Evolutionary conservation across 345 rosid genomes (phyloP), one percentile per base, ranked within the genome.

Genomic region (Noccaea bulbosa): DNA sequence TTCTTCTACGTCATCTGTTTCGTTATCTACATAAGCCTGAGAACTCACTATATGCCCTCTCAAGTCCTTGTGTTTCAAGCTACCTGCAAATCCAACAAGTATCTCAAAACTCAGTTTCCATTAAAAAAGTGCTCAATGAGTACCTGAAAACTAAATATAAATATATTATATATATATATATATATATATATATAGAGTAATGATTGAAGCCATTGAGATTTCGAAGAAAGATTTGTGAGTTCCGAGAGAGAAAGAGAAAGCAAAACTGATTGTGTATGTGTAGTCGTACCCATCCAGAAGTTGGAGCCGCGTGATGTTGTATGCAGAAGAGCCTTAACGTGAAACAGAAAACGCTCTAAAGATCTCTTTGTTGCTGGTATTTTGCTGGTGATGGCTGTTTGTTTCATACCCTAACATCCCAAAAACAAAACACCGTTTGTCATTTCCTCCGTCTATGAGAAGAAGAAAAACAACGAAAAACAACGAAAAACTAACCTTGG

Each of bases 1-100:
- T 50, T 70, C 73, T 35, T 51, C 70, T 45, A 17, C 74, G 12
- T 75, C 69, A 59, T 55, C 50, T 15, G 57, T 11, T 54, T 72
- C 70, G 58, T 76, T 87, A 12, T 86, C 91, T 11, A 72, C 60
- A 56, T 92, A 92, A 34, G 82, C 92, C 79, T 92, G 96, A 30
- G 97, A 92, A 77, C 97, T 86, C 74, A 92, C 89, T 59, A 89
- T 84, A 75, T 87, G 89, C 52, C 97, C 97, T 1, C 78, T 80
- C 72, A 89, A 78, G 74, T 92, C 96, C 74, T 92, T 91, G 77
- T 91, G 97, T 79, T 91, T 91, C 62, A 89, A 80, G 73, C 88
- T 91, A 45, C 97, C 97, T 87, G 84, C 70, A 68, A 78, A 27
- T 27, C 4, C 30, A 27, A 27, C 4, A 2, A 32, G 22, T 56